Evolutionary conservation across 345 rosid species (phyloP), one percentile per base, ranked within the genome.

Genomic region (Abelmoschus esculentus): DNA sequence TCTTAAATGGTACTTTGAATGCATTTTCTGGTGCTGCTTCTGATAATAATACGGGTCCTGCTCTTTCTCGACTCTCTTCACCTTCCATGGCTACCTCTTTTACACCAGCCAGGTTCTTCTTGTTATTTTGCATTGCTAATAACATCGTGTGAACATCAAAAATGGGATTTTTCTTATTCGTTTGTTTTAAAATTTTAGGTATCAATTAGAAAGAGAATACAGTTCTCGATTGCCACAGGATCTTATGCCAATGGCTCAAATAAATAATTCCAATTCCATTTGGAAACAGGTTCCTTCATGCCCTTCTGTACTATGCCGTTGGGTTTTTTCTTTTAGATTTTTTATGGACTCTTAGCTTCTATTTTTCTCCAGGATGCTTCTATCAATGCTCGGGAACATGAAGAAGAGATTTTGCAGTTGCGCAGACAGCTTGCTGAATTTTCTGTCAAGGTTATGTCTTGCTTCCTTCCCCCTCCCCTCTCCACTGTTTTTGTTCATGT

Each of bases 371-470:
- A 86, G 96, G 97, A 84, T 78, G 81, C 87, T 73, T 40, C 69
- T 78, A 78, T 72, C 73, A 87, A 89, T 83, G 76, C 79, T 76
- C 80, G 74, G 75, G 97, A 95, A 70, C 88, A 87, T 66, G 99
- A 95, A 57, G 90, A 89, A 83, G 96, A 91, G 83, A 85, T 91
- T 74, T 47, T 87, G 73, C 93, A 80, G 80, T 81, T 95, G 70
- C 81, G 84, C 71, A 88, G 85, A 79, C 84, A 86, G 80, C 93
- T 95, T 71, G 77, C 87, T 73, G 96, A 95, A 61, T 95, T 82
- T 81, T 82, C 90, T 78, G 66, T 88, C 76, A 95, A 91, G 96
- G 99, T 89, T 56, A 67, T 77, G 44, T 64, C 44, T 75, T 59
- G 26, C 29, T 72, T 9, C 47, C 42, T 74, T 49, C 56, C 49